Conservation (phyloP, 306 rosid species). For the Prunus armeniaca region DNA sequence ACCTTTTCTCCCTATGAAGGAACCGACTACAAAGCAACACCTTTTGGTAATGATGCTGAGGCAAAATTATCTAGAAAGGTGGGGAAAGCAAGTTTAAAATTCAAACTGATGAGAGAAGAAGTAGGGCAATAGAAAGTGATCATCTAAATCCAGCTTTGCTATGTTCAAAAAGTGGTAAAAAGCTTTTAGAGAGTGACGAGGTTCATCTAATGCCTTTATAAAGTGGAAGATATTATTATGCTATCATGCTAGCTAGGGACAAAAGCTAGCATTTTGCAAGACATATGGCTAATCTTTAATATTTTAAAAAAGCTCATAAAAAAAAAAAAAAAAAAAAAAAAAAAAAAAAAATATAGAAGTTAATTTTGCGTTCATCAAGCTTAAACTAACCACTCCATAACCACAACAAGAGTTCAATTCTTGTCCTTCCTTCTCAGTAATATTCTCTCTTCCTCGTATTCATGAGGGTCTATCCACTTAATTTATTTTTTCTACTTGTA, state of each 20-base stretch:
- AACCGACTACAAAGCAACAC: conserved; percentile 64
- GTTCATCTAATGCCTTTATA: conserved; percentile 40
- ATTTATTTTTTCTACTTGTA: too few relatives aligned
- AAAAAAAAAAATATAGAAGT: too few relatives aligned
- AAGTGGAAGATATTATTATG: conserved; percentile 46
- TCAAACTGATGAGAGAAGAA: conserved; percentile 37
- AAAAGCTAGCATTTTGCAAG: neutral
- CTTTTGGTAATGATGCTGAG: conserved; percentile 63
- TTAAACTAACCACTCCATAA: too few relatives aligned
- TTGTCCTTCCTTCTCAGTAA: too few relatives aligned
- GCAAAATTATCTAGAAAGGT: neutral
- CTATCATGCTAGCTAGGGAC: conserved; percentile 32
- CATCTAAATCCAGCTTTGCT: conserved; percentile 5
- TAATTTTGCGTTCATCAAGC: neutral
- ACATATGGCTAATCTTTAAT: neutral
- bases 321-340: too few relatives aligned
- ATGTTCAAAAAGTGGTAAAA: conserved; percentile 29
- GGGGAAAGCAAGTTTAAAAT: conserved; percentile 31
- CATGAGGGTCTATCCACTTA: too few relatives aligned
- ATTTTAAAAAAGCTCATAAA: too few relatives aligned
- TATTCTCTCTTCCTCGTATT: too few relatives aligned
- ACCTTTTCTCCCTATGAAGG: conserved; percentile 49
- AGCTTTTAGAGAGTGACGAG: conserved; percentile 35
- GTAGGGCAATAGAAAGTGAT: conserved; percentile 32
- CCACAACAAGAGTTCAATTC: too few relatives aligned